These are phyloP conservation scores for Laburnicola sp. DNA, from an alignment of 2,329 filamentous ascomycete species.

Conservation along the genomic window DNA sequence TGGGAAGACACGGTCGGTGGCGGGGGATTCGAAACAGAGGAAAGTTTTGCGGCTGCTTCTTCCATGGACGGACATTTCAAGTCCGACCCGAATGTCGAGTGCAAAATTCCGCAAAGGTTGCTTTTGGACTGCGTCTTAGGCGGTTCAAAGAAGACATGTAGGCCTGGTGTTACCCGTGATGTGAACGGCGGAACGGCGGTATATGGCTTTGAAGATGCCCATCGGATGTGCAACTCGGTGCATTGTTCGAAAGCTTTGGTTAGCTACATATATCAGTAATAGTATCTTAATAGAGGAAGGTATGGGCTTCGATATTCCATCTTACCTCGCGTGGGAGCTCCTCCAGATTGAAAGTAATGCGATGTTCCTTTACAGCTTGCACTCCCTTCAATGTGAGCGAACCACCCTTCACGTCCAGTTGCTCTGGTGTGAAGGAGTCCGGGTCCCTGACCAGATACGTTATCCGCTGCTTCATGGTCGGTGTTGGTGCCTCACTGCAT, in stretches of 20 bases:
- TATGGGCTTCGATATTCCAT: neutral
- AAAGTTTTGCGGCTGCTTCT: slow-evolving; percentile 65
- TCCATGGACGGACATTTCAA: slow-evolving; percentile 59
- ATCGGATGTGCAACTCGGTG: slow-evolving; percentile 77
- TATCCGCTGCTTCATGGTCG: slow-evolving; percentile 69
- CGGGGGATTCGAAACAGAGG: slow-evolving; percentile 61
- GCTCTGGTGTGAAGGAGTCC: slow-evolving; percentile 66
- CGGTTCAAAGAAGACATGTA: slow-evolving; percentile 79
- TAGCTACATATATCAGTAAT: slow-evolving; percentile 52
- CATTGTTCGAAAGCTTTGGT: slow-evolving; percentile 63
- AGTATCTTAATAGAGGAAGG: neutral
- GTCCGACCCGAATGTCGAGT: slow-evolving; percentile 57
- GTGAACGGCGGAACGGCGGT: slow-evolving; percentile 68
- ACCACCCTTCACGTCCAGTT: slow-evolving; percentile 61
- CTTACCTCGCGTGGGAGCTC: slow-evolving; percentile 71
- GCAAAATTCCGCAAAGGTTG: slow-evolving; percentile 61
- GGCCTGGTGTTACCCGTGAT: slow-evolving; percentile 74
- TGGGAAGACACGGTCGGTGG: slow-evolving; percentile 67
- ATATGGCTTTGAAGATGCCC: slow-evolving; percentile 65
- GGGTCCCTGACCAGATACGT: slow-evolving; percentile 71
- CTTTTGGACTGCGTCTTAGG: slow-evolving; percentile 39
- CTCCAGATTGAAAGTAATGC: slow-evolving; percentile 70
- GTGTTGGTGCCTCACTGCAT: neutral
- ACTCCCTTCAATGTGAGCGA: slow-evolving; percentile 62
- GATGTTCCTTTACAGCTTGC: slow-evolving; percentile 74